Base-by-base conservation (phyloP, 169 alveolate genomes). In the Miamiensis avidus region DNA sequence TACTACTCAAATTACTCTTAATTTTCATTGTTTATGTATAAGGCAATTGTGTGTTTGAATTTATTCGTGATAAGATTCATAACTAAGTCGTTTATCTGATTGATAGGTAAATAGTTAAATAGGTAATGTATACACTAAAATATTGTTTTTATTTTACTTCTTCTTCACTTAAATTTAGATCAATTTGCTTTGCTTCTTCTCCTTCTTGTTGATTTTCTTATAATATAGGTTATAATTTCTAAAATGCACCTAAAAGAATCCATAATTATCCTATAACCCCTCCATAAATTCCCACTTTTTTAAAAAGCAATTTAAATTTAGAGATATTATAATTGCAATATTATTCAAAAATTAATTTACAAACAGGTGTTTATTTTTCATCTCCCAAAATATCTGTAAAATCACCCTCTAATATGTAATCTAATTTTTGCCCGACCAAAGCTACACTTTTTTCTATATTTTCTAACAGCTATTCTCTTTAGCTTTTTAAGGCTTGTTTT, bases 401-500 rank as follows among this genome's bases (percentile, higher is more conserved):
- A 64, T 81, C 33, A 81, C 75, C 0, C 27, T 74, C 81, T 74
- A 65, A 74, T 28, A 86, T 29, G 25, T 81, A 75, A 34, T 78
- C 73, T 27, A 33, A 75, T 20, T 81, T 78, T 81, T 81, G 26
- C 4, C 26, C 4, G 20, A 11, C 20, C 20, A 49, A 49, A 49
- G 20, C 87, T 31, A 72, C 65, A 25, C 64, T 86, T 6, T 79
- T 74, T 26, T 75, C 79, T 6, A 72, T 30, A 81, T 74, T 81
- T 64, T 86, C 76, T 26, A 65, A 65, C 26, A 75, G 29, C 29
- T 29, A 33, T 79, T 75, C 84, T 86, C 78, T 74, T 83, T 81
- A 81, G 34, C 74, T 31, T 74, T 86, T 81, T 30, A 86, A 31
- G 30, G 81, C 78, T 75, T 74, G 31, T 73, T 84, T 86, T 81